Evolutionary conservation across 2,329 filamentous ascomycete species (phyloP).

Genomic region (Cryphonectria radicalis): DNA sequence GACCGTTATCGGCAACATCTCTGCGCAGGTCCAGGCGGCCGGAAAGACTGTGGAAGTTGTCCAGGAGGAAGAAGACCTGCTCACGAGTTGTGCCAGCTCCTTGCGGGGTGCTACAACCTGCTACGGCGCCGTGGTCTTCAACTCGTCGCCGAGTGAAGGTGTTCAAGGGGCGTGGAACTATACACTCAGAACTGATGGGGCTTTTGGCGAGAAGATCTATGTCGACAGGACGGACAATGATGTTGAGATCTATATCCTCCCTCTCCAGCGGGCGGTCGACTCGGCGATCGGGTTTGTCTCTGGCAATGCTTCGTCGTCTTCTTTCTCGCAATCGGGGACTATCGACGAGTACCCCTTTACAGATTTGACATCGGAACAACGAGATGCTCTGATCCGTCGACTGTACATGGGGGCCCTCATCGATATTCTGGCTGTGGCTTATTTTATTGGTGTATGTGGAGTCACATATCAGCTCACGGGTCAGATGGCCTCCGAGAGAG

Average conservation of each 20-base stretch:
- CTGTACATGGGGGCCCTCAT: slow-evolving; percentile 75
- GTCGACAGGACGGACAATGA: slow-evolving; percentile 63
- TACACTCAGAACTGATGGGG: slow-evolving; percentile 67
- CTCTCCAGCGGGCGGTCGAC: slow-evolving; percentile 72
- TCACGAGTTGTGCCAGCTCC: slow-evolving; percentile 58
- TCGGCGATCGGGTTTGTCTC: slow-evolving; percentile 60
- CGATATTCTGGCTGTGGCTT: slow-evolving; percentile 76
- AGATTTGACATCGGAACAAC: slow-evolving; percentile 68
- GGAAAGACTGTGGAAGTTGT: slow-evolving; percentile 37
- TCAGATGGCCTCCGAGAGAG: slow-evolving; percentile 82
- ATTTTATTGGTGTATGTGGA: slow-evolving; percentile 79
- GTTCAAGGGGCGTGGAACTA: slow-evolving; percentile 66
- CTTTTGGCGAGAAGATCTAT: slow-evolving; percentile 57
- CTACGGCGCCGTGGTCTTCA: slow-evolving; percentile 73
- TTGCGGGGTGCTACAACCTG: slow-evolving; percentile 70
- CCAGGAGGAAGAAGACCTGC: slow-evolving; percentile 22
- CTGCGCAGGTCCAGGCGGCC: slow-evolving; percentile 53
- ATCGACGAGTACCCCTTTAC: slow-evolving; percentile 76
- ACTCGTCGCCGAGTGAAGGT: slow-evolving; percentile 69
- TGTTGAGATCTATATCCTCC: slow-evolving; percentile 67
- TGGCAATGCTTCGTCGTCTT: slow-evolving; percentile 30
- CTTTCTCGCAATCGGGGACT: neutral
- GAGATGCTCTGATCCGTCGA: slow-evolving; percentile 66
- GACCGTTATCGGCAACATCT: slow-evolving; percentile 67
- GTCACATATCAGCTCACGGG: slow-evolving; percentile 87